Evolutionary conservation across 2,329 filamentous ascomycete genomes (phyloP), one percentile per base, ranked within the genome.

Genomic region (Colletotrichum shisoi): DNA sequence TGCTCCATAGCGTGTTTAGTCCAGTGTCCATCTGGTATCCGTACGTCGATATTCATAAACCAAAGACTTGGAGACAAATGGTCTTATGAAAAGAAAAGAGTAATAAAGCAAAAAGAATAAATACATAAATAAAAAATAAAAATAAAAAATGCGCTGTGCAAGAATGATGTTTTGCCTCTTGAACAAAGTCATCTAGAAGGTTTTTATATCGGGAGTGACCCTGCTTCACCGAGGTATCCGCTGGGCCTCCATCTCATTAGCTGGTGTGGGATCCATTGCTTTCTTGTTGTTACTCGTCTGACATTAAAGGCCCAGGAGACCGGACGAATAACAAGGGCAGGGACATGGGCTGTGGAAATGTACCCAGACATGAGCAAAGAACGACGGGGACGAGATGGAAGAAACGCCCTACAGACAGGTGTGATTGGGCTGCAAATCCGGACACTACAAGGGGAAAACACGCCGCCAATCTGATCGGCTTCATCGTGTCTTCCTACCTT

Each of bases 291-390:
- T 49, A 44, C 17, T 48, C 31, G 39, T 46, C 31, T 3, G 44
- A 27, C 42, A 60, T 52, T 24, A 11, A 17, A 4, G 57, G 52
- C 57, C 57, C 57, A 60, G 40, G 46, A 60, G 31, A 27, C 57
- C 37, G 57, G 57, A 19, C 31, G 31, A 15, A 24, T 13, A n/a
- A 21, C 37, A 52, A 39, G 21, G 57, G 52, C 37, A 40, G 21
- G 45, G 37, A 31, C 37, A 15, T 15, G 44, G 42, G 44, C 17
- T 15, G 6, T 39, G 57, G 45, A 59, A 48, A 34, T n/a, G 49
- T 17, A 31, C 27, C 27, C 27, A 21, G 34, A 60, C 17, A 27
- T 27, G 34, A 46, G 11, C 12, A 3, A 21, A 60, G 13, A 13
- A 34, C 21, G 13, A 49, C 19, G 44, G 9, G 24, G n/a, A 54